Evolutionary conservation across 441 rosid genomes (phyloP).

Genomic region (Pelargonium fulgidum): DNA sequence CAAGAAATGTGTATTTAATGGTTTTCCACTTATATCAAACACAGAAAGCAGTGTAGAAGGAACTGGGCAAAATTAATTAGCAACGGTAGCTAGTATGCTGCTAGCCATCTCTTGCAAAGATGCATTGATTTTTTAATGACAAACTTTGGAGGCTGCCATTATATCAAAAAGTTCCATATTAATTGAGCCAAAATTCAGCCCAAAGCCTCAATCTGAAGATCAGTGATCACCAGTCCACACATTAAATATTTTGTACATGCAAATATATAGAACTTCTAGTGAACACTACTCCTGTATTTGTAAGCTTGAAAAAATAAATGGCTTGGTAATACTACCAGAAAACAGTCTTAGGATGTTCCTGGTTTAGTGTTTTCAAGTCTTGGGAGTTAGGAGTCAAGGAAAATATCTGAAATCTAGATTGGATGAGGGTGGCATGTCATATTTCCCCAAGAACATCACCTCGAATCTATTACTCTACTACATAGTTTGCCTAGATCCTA

Average conservation of each 20-base stretch:
- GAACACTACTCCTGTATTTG: neutral
- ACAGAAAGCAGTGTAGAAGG: neutral
- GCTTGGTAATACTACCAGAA: no score
- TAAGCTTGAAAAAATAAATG: neutral
- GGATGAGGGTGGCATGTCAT: neutral
- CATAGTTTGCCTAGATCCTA: neutral
- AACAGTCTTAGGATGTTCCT: neutral
- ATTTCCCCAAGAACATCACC: neutral
- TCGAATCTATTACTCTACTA: neutral
- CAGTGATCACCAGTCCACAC: no score
- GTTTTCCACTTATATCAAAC: neutral
- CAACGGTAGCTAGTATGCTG: neutral
- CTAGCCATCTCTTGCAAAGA: no score
- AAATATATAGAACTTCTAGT: neutral
- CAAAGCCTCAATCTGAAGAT: no score
- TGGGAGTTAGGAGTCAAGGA: neutral
- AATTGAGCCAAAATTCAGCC: no score
- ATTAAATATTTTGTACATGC: no score
- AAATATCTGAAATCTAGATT: neutral
- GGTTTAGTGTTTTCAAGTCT: neutral
- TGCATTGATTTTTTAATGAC: no score
- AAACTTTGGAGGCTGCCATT: no score
- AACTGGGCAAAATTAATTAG: neutral
- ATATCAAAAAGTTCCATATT: no score
- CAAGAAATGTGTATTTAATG: neutral